Conservation (phyloP, 2,329 filamentous ascomycete species). For the Pseudogymnoascus sp. region DNA sequence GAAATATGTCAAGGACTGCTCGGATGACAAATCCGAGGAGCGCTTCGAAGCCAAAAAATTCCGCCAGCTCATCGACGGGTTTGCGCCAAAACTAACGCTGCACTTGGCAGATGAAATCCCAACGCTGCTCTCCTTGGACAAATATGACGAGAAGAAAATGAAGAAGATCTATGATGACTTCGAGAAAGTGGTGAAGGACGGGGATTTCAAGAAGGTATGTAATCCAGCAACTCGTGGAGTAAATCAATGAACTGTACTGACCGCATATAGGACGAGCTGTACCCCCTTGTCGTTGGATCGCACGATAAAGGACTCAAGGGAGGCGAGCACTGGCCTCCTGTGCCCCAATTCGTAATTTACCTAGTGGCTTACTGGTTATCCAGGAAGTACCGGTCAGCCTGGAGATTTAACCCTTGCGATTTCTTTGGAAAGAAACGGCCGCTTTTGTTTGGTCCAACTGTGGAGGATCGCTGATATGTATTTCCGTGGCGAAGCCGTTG, state of each 20-base stretch:
- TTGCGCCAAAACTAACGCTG: constrained; percentile 28
- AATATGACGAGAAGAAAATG: constrained; percentile 26
- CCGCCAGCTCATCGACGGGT: constrained; percentile 28
- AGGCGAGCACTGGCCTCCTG: not conserved
- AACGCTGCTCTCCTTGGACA: constrained; percentile 28
- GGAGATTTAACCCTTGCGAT: not conserved
- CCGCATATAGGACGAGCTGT: not conserved
- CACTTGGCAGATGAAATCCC: constrained; percentile 35
- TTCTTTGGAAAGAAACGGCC: not conserved
- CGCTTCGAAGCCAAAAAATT: constrained; percentile 28
- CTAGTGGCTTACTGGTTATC: not conserved
- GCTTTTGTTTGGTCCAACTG: not conserved
- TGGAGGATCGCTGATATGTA: not conserved
- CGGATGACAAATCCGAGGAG: constrained; percentile 18
- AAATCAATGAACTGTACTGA: not conserved
- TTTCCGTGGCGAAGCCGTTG: not conserved
- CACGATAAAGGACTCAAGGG: not conserved
- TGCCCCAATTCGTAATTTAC: not conserved
- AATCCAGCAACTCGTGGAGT: not conserved
- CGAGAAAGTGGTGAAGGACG: not conserved
- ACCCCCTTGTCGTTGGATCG: not conserved
- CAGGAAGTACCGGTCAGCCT: not conserved
- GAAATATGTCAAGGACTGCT: constrained; percentile 27
- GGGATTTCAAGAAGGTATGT: not conserved
- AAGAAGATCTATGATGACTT: not conserved